Base-by-base conservation (phyloP, 495 filamentous ascomycete species). In the Xylaria nigripes region DNA sequence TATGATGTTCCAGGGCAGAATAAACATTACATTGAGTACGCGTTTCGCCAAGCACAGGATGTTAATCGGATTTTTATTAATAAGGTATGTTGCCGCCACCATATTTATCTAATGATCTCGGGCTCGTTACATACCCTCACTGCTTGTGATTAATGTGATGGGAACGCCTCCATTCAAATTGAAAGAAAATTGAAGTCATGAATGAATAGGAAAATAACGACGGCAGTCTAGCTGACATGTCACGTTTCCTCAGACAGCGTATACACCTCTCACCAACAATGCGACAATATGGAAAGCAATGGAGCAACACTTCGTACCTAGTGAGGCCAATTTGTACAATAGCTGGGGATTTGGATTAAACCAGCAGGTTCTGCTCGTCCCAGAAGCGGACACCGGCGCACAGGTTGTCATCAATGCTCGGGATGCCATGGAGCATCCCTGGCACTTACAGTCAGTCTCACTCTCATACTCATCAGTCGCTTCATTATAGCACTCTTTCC, bases 321-420 rank as follows among this genome's bases (percentile, higher is more conserved):
- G 56, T 36, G 46, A 54, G 21, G 51, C 54, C 21, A 60, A 61
- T 29, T 63, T 60, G 19, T 68, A 68, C 45, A 63, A 54, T n/a
- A 68, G 60, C 56, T 68, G 65, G 65, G 58, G 65, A 47, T 68
- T 65, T 27, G 60, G 60, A 12, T 44, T 68, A 8, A 61, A 54
- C 54, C 65, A 68, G 30, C 65, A 68, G 38, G 65, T 68, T 13
- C 53, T 68, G 15, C 65, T 63, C 23, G 59, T 79, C 24, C 80
- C 87, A 36, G 76, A 81, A 46, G 82, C 81, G n/a, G 72, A 78
- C 55, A 75, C 80, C 53, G 85, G 85, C 32, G 86, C 86, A 45
- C 74, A 72, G 27, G 62, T 90, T 19, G 70, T 89, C 25, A 81
- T 88, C 29, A 82, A 87, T 55, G 74, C 86, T 56, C 68, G 80